Evolutionary conservation across 805 yeast genomes (phyloP), one percentile per base, ranked within the genome.

Genomic region (Cyberlindnera maclurae): DNA sequence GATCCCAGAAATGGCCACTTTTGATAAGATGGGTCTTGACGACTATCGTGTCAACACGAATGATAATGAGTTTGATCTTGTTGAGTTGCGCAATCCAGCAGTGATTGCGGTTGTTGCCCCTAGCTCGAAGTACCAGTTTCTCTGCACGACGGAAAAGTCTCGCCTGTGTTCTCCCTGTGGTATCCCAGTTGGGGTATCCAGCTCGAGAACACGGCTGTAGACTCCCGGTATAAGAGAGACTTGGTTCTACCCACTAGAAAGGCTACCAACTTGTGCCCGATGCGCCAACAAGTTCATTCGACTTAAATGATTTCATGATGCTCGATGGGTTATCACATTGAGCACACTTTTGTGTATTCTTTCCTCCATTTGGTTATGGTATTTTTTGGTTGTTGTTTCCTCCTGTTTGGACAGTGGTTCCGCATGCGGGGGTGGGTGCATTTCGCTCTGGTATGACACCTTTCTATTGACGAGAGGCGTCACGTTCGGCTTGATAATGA

Each of bases 11-110:
- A 13, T 20, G 17, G 9, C n/a, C 15, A 26, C 34, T 13, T 12
- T 16, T 13, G 47, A 43, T 15, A 42, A 44, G 33, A 12, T 45
- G 27, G 39, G n/a, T 12, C 34, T 45, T 27, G 52, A 42, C 29
- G 54, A 50, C 33, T 47, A 42, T 33, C 52, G 46, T 34, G 46
- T 41, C 9, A 41, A 41, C 34, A 33, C 51, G 42, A 39, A 37
- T 44, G 62, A 58, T 47, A 53, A 53, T 51, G 58, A 60, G 43
- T 55, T 50, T 50, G 65, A 49, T 40, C 57, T 61, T 53, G 66
- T 59, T 55, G 63, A 62, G 63, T 62, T 63, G 68, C 67, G 68
- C 61, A 62, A 64, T 64, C 67, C 68, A 64, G 68, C 58, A 57
- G 68, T 51, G 68, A 62, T 64, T 60, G 59, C 65, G 43, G 48